Conservation (phyloP, 2,329 filamentous ascomycete species). For the Calonectria montana region DNA sequence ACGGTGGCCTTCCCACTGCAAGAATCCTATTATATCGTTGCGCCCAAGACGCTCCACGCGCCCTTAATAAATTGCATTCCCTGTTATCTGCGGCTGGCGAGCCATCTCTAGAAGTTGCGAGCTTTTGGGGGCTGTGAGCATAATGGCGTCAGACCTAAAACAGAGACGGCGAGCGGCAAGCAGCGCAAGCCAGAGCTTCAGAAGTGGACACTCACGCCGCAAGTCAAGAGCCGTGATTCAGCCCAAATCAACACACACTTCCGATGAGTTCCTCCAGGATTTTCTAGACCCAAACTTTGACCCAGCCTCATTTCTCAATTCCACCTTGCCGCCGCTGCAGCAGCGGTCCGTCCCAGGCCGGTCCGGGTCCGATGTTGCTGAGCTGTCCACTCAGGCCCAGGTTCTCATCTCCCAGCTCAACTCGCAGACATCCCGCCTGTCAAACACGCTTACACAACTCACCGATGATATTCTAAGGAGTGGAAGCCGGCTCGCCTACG, state of each 20-base stretch:
- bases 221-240: conserved; percentile 52
- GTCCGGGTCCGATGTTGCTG: conserved; percentile 57
- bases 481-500: conserved; percentile 88
- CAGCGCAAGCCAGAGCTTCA: conserved; percentile 49
- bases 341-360: conserved; percentile 48
- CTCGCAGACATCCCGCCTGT: conserved; percentile 86
- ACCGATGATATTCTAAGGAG: conserved; percentile 96
- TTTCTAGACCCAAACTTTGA: conserved; percentile 86
- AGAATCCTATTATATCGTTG: neutral
- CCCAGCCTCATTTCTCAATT: conserved; percentile 86
- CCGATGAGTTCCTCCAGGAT: conserved; percentile 78
- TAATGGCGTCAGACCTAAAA: conserved; percentile 47
- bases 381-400: conserved; percentile 85
- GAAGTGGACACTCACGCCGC: conserved; percentile 56
- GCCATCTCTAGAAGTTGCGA: neutral
- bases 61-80: neutral
- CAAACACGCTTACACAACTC: conserved; percentile 83
- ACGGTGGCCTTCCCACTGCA: conserved; percentile 22
- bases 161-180: conserved; percentile 59
- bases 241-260: conserved; percentile 70
- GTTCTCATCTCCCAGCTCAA: conserved; percentile 88
- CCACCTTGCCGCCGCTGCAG: conserved; percentile 76
- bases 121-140: neutral
- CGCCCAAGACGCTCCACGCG: neutral
- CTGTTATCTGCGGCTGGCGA: neutral